Conservation (phyloP, 495 filamentous ascomycete species). For the Apodospora peruviana region DNA sequence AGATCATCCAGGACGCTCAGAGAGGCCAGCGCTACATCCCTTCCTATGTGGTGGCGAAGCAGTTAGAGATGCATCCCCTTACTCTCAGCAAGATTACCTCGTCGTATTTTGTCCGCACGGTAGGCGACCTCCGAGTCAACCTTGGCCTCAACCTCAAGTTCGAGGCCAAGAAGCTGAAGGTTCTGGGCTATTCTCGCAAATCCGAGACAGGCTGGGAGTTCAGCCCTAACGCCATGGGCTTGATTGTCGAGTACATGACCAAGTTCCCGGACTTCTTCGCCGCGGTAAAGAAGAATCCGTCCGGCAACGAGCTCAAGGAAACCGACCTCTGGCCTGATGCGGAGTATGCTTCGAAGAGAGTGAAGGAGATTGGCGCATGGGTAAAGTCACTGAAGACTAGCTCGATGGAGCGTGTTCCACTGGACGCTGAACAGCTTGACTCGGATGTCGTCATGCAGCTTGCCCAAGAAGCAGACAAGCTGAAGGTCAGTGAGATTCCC, state of each 20-base stretch:
- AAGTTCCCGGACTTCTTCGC: constrained; percentile 93
- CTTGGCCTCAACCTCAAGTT: constrained; percentile 96
- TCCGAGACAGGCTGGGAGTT: constrained; percentile 89
- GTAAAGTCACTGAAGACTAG: constrained; percentile 84
- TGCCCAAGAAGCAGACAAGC: constrained; percentile 65
- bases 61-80: constrained; percentile 74
- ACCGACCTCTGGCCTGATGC: constrained; percentile 82
- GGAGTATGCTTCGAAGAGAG: constrained; percentile 53
- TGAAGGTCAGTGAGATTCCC: constrained; percentile 42
- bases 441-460: constrained; percentile 80
- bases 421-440: constrained; percentile 94
- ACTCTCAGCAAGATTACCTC: constrained; percentile 94
- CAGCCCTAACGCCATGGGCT: constrained; percentile 71
- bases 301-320: constrained; percentile 46
- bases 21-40: constrained; percentile 69
- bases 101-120: constrained; percentile 76
- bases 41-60: constrained; percentile 78
- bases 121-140: constrained; percentile 71
- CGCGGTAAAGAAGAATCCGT: constrained; percentile 64
- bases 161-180: constrained; percentile 89
- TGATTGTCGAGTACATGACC: constrained; percentile 84
- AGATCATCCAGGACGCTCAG: constrained; percentile 64
- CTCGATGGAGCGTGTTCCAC: constrained; percentile 85
- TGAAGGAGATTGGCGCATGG: constrained; percentile 89
- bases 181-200: constrained; percentile 89